These are phyloP conservation scores for Mycena olivaceomarginata DNA, from an alignment of 768 basidiomycete genomes.

Conservation along the genomic window DNA sequence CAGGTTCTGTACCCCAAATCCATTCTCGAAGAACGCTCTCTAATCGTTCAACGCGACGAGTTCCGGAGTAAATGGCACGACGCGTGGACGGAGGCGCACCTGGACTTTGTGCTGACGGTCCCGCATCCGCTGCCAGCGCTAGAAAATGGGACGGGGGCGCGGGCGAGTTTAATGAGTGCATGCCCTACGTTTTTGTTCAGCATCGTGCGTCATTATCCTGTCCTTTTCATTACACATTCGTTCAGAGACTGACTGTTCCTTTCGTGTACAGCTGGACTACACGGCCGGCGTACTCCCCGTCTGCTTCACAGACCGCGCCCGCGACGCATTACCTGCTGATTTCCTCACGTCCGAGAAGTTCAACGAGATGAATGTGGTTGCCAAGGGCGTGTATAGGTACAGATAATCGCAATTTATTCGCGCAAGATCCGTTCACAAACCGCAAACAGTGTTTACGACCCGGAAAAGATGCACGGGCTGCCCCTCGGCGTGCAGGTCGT, in stretches of 20 bases:
- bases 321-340: conserved; percentile 57
- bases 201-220: conserved; percentile 65
- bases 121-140: conserved; percentile 79
- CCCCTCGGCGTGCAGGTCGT: conserved; percentile 82
- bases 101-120: conserved; percentile 80
- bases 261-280: conserved; percentile 66
- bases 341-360: conserved; percentile 58
- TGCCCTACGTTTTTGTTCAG: conserved; percentile 83
- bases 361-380: conserved; percentile 56
- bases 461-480: conserved; percentile 78
- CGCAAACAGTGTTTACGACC: conserved; percentile 67
- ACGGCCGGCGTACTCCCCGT: conserved; percentile 78
- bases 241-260: background rate
- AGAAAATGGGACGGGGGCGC: conserved; percentile 69
- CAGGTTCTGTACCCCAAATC: conserved; percentile 64
- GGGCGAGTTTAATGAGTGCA: conserved; percentile 74
- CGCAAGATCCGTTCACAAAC: background rate
- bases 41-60: conserved; percentile 66
- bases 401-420: background rate
- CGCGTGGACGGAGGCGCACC: conserved; percentile 66
- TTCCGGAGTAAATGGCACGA: conserved; percentile 68
- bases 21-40: conserved; percentile 68
- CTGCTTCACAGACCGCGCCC: conserved; percentile 65
- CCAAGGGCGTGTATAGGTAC: conserved; percentile 58
- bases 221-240: background rate